Percentiles rank a stretch among this genome's conserved stretches.
Conservation (phyloP, 441 rosid genomes). For the Erodium trifolium region DNA sequence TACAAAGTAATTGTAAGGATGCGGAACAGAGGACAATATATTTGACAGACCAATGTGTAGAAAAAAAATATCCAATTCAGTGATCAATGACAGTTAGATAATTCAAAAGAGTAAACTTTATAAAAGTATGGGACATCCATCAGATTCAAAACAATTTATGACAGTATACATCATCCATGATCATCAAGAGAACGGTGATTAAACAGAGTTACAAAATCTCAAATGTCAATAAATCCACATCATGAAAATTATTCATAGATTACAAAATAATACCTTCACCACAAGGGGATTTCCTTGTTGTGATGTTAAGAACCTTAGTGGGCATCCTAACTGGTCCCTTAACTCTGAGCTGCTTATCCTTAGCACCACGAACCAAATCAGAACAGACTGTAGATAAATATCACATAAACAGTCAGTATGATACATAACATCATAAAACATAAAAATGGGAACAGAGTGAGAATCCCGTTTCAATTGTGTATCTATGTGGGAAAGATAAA, state of each 20-base stretch:
- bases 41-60: no score
- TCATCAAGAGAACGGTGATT: background rate
- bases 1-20: no score
- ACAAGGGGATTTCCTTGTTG: slow-evolving; percentile 45
- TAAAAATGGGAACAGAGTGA: background rate
- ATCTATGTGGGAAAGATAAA: no score
- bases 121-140: background rate
- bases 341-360: slow-evolving; percentile 33
- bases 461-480: no score
- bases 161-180: background rate
- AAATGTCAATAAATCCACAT: no score
- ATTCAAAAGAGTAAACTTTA: no score
- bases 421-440: background rate
- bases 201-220: no score
- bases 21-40: no score
- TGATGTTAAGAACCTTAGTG: slow-evolving; percentile 41
- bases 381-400: slow-evolving; percentile 28
- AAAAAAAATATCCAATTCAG: no score
- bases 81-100: no score
- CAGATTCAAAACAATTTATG: background rate
- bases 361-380: slow-evolving; percentile 44
- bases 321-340: slow-evolving; percentile 53
- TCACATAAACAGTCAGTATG: background rate
- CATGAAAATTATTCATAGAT: background rate
- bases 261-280: slow-evolving; percentile 36